Evolutionary conservation across 2,329 filamentous ascomycete genomes (phyloP).

Genomic region (Fusarium haematococcum): DNA sequence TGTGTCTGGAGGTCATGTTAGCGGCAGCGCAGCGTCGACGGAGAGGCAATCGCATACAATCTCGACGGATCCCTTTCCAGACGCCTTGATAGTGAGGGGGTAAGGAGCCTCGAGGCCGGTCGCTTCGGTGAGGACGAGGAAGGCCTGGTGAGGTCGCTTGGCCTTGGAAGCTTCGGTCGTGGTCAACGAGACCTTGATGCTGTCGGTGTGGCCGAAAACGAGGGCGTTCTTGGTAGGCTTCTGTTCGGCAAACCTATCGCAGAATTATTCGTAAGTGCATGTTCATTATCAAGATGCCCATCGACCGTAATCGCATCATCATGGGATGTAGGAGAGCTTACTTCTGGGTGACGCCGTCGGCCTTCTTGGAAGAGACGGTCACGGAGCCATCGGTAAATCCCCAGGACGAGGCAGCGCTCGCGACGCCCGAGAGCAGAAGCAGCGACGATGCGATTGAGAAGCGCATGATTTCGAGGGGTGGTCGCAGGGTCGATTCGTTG

Average conservation of each 20-base stretch:
- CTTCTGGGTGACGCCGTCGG: slow-evolving; percentile 73
- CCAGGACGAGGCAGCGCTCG: slow-evolving; percentile 72
- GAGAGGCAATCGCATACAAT: slow-evolving; percentile 69
- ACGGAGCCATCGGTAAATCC: slow-evolving; percentile 79
- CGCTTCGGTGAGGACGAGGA: slow-evolving; percentile 83
- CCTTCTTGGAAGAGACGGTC: slow-evolving; percentile 74
- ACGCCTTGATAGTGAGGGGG: slow-evolving; percentile 85
- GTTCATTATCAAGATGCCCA: not conserved
- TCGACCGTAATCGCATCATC: slow-evolving; percentile 18
- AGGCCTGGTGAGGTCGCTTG: slow-evolving; percentile 93
- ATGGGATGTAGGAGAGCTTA: slow-evolving; percentile 54
- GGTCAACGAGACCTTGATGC: slow-evolving; percentile 85
- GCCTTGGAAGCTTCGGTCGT: slow-evolving; percentile 81
- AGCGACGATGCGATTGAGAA: slow-evolving; percentile 53
- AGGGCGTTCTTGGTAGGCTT: slow-evolving; percentile 73
- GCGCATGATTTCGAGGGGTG: slow-evolving; percentile 49
- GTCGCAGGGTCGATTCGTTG: slow-evolving; percentile 32
- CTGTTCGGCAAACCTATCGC: slow-evolving; percentile 67
- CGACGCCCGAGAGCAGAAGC: slow-evolving; percentile 63
- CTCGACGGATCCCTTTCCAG: slow-evolving; percentile 85
- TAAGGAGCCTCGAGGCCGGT: slow-evolving; percentile 89
- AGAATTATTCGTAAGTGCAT: slow-evolving; percentile 36
- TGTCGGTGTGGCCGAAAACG: slow-evolving; percentile 74
- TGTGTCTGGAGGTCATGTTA: slow-evolving; percentile 72
- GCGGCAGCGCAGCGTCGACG: slow-evolving; percentile 9